These are phyloP conservation scores for Annulohypoxylon truncatum DNA, from an alignment of 2,329 filamentous ascomycete species.

Conservation along the genomic window DNA sequence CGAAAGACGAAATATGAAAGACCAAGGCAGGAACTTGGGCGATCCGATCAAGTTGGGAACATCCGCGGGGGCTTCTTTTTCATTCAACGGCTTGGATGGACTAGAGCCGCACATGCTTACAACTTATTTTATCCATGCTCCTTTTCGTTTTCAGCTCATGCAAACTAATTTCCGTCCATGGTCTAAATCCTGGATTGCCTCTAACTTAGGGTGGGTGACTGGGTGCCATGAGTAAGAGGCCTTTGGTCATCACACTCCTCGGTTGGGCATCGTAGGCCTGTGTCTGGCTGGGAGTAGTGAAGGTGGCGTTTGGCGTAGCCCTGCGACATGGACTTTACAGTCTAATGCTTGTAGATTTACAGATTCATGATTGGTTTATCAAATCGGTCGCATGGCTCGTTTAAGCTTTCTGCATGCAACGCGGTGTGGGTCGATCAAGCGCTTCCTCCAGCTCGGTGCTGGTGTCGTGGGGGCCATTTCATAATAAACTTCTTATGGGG, in stretches of 20 bases:
- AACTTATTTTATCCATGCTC: neutral
- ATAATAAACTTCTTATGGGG: neutral
- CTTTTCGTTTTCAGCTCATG: slow-evolving; percentile 10
- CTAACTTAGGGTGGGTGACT: neutral
- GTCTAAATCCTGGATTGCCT: neutral
- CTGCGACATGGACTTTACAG: neutral
- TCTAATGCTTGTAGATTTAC: neutral
- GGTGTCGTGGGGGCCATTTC: neutral
- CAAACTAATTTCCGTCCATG: neutral
- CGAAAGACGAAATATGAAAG: neutral
- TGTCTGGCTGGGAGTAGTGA: neutral
- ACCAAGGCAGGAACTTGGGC: neutral
- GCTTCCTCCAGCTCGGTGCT: neutral
- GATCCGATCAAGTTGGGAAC: neutral
- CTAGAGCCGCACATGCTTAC: neutral
- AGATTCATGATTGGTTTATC: neutral
- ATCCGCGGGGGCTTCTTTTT: neutral
- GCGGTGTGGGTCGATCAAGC: neutral
- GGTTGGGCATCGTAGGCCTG: neutral
- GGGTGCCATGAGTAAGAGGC: neutral
- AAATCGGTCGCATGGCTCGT: neutral
- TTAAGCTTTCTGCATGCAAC: neutral
- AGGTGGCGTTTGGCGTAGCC: neutral
- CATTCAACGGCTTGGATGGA: neutral
- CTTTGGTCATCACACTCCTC: neutral